Base-by-base conservation (phyloP, 2,329 filamentous ascomycete species). In the Fusarium algeriense region DNA sequence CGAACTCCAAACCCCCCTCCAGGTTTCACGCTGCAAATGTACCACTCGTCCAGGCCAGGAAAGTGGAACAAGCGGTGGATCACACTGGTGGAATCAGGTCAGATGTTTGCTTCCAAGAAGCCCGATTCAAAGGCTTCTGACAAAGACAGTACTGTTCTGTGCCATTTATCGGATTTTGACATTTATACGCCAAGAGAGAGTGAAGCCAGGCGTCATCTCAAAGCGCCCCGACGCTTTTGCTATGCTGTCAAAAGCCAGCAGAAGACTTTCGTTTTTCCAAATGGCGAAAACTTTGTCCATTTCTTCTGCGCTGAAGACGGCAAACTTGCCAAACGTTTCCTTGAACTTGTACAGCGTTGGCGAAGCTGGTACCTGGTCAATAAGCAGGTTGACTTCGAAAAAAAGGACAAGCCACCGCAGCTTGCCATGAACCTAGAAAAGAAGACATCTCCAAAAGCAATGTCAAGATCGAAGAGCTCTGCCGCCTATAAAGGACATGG, bases 181-280 rank as follows among this genome's bases (percentile, higher is more conserved):
- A 92, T 98, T 52, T 98, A 98, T 81, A 89, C 86, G 2, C 92
- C 93, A 3, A 93, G 90, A 8, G 85, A 89, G 55, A 87, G 89
- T 46, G 90, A 93, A 72, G 82, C 90, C 69, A 85, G 89, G 40
- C 92, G 91, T 76, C 87, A 89, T 70, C 86, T 98, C 57, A 94
- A 92, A 75, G 92, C 94, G 2, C 95, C 95, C 0, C 97, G 96
- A 81, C 92, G 91, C 77, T 87, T 90, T 73, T 97, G 93, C 81
- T 95, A 93, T 76, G 95, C 94, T 1, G 87, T 98, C 74, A 98
- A 97, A 82, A 97, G 93, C 74, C 94, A 97, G 82, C 92, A 97
- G 78, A 97, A 95, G 80, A 92, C 92, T 0, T 90, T 89, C 63
- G 90, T 97, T 76, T 98, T 98, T 76, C 83, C 94, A 58, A 91